phyloP scores from a whole-genome alignment of 2,329 filamentous ascomycete species.

The Fusarium fracticaudum region DNA sequence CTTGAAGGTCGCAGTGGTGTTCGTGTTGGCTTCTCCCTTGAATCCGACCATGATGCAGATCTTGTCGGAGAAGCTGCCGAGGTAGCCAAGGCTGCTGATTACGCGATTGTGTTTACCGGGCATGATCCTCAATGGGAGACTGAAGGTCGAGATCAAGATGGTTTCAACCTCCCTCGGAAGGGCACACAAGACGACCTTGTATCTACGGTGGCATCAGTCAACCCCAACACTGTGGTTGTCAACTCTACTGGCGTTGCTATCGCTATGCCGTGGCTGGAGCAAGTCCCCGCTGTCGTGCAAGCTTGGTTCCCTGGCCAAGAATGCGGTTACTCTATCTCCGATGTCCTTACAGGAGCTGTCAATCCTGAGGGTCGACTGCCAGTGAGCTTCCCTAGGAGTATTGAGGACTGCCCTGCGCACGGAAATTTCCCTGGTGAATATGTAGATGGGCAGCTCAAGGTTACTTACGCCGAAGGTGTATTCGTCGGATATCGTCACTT shows the following conservation, averaged over 20 bases:
- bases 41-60: conserved; percentile 46
- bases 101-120: conserved; percentile 66
- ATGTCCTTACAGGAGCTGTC: conserved; percentile 69
- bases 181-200: conserved; percentile 66
- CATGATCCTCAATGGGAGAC: conserved; percentile 59
- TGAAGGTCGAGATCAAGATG: conserved; percentile 74
- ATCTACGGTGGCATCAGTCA: conserved; percentile 62
- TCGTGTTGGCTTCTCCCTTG: conserved; percentile 43
- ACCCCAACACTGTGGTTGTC: conserved; percentile 68
- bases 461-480: conserved; percentile 73
- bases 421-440: conserved; percentile 65
- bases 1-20: conserved; percentile 44
- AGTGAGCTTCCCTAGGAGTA: conserved; percentile 66
- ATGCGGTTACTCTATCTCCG: conserved; percentile 72
- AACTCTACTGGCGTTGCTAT: conserved; percentile 71
- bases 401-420: conserved; percentile 71
- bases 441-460: conserved; percentile 42
- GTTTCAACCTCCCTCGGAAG: conserved; percentile 69
- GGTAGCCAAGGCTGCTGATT: conserved; percentile 65
- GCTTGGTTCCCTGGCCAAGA: conserved; percentile 78
- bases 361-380: conserved; percentile 73
- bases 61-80: conserved; percentile 60
- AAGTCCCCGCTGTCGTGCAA: conserved; percentile 67
- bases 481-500: conserved; percentile 76
- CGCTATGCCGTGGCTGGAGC: conserved; percentile 63